A percentile compares a stretch with the other conserved stretches of the same genome.
Conservation (phyloP, 2,329 filamentous ascomycete species). For the Aspergillus pseudoviridinutans region DNA sequence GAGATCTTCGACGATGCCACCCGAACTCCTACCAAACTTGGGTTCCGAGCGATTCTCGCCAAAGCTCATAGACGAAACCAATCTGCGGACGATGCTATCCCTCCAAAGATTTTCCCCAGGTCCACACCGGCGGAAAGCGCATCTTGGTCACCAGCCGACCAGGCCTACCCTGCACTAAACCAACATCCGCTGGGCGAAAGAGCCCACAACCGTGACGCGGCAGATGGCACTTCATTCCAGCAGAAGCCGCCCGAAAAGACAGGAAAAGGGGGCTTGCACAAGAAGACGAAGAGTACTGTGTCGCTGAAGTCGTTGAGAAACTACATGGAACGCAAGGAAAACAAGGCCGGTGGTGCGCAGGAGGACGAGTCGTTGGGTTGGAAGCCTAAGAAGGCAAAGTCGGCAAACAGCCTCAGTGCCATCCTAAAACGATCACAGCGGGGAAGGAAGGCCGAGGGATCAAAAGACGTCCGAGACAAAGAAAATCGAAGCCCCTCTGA, state of each 20-base stretch:
- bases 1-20: constrained; percentile 38
- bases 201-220: constrained; percentile 33
- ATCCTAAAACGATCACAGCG: constrained; percentile 72
- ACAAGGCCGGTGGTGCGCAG: constrained; percentile 27
- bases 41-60: constrained; percentile 53
- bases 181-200: constrained; percentile 37
- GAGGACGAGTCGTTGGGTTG: constrained; percentile 33
- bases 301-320: constrained; percentile 48
- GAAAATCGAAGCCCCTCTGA: constrained; percentile 70
- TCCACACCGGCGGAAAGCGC: constrained; percentile 39
- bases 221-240: constrained; percentile 20
- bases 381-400: constrained; percentile 70
- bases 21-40: constrained; percentile 34
- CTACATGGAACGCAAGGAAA: constrained; percentile 46
- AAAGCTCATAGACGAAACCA: constrained; percentile 48
- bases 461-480: constrained; percentile 62
- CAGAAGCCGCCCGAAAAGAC: constrained; percentile 38
- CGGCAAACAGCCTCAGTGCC: constrained; percentile 73
- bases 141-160: constrained; percentile 45
- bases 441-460: constrained; percentile 57
- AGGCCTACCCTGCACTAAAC: constrained; percentile 40
- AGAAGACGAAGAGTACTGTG: constrained; percentile 53
- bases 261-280: constrained; percentile 41
- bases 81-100: constrained; percentile 31
- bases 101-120: constrained; percentile 30